Evolutionary conservation across 2,329 filamentous ascomycete species (phyloP), one percentile per base, ranked within the genome.

Genomic region (Cytospora schulzeri): DNA sequence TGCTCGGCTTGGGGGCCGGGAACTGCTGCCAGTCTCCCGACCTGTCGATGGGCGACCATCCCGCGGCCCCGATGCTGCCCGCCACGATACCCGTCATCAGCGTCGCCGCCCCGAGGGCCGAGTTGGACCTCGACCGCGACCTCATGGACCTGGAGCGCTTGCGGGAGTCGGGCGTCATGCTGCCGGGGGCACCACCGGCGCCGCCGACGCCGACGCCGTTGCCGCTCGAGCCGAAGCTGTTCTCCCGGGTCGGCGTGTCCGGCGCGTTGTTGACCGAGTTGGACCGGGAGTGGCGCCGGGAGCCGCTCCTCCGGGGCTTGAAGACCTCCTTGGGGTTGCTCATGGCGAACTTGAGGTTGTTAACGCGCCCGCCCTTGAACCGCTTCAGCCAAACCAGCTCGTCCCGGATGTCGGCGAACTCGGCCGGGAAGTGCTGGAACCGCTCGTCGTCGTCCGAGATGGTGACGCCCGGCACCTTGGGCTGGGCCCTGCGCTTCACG

Each of bases 61-160:
- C 89, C 17, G 88, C 90, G 38, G 87, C 90, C 17, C 65, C 65
- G 38, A 93, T 85, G 71, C 88, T 89, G 52, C 90, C 91, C 11
- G 90, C 91, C 57, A 93, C 86, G 64, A 93, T 89, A 66, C 91
- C 91, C n/a, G 91, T 89, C 91, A 93, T 93, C 66, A 92, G 90
- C 9, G 88, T 88, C 1, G 90, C 88, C 2, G 90, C 89, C 14
- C 88, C 90, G 14, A 93, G 81, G 1, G 89, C 89, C 31, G 90
- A 92, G 75, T 89, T 89, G 50, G 84, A 86, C 64, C 88, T 79
- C 63, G 87, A 88, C 31, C 65, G 53, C n/a, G 60, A 62, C 66
- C 88, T 81, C 70, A 81, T 89, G 52, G 88, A 91, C 69, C 88
- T 82, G 58, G 89, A 91, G 59, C 90, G 85, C 62, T 81, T 85